phyloP scores from a whole-genome alignment of 768 basidiomycete species.

The Infundibulicybe gibba region DNA sequence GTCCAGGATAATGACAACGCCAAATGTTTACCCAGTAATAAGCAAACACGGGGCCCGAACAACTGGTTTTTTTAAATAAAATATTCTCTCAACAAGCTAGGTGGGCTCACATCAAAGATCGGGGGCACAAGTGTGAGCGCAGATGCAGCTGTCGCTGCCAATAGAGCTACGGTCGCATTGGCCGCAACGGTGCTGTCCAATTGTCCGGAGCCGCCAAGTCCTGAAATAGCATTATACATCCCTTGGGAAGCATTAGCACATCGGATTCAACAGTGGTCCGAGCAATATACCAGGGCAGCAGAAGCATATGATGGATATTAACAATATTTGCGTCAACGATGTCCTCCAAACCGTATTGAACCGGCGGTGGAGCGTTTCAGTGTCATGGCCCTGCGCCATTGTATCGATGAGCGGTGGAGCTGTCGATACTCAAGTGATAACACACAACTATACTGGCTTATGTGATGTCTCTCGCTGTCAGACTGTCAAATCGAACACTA shows the following conservation, averaged over 20 bases:
- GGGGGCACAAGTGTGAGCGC: slow-evolving; percentile 22
- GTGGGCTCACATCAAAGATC: slow-evolving; percentile 20
- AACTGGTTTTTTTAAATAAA: slow-evolving; percentile 11
- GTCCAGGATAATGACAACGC: neutral
- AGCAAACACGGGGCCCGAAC: slow-evolving; percentile 20
- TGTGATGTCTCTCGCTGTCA: no score
- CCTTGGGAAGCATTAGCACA: slow-evolving; percentile 8
- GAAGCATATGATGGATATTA: slow-evolving; percentile 23
- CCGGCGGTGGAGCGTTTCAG: slow-evolving; percentile 2
- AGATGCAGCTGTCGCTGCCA: slow-evolving; percentile 23
- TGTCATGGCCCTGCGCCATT: no score
- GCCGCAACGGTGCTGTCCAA: slow-evolving; percentile 24
- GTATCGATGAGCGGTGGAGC: no score
- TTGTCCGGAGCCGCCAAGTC: slow-evolving; percentile 24
- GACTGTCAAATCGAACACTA: no score
- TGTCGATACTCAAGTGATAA: no score
- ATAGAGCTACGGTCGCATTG: slow-evolving; percentile 22
- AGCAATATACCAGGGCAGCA: slow-evolving; percentile 19
- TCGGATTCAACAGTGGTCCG: neutral
- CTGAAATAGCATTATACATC: slow-evolving; percentile 25
- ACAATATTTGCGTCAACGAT: slow-evolving; percentile 22
- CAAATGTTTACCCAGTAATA: slow-evolving; percentile 16
- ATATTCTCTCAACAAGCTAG: neutral
- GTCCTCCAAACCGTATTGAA: slow-evolving; percentile 15
- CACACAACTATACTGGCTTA: no score